Percentiles rank a stretch among this genome's conserved stretches.
These are phyloP conservation scores for Daldinia concentrica DNA, from an alignment of 495 filamentous ascomycete species.

Conservation along the genomic window DNA sequence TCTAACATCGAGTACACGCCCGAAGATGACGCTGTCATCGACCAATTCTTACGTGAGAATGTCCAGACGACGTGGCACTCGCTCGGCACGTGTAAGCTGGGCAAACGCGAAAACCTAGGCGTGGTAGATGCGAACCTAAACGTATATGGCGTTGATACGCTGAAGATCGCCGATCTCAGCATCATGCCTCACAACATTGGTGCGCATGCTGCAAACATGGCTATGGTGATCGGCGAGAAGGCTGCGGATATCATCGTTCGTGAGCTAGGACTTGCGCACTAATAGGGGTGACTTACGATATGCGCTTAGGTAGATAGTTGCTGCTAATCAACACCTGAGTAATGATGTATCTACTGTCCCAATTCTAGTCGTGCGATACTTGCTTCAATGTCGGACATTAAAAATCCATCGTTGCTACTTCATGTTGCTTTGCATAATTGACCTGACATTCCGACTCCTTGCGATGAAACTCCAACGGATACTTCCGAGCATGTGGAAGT, in stretches of 20 bases:
- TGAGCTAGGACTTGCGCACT: neutral
- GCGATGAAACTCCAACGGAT: no score
- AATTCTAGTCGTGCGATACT: no score
- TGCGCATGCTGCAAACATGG: neutral
- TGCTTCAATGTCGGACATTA: no score
- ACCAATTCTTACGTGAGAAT: constrained; percentile 53
- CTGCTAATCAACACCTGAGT: neutral
- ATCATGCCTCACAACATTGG: neutral
- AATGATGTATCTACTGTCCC: no score
- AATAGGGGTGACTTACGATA: neutral
- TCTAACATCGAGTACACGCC: neutral
- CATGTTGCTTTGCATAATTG: no score
- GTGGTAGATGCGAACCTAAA: neutral
- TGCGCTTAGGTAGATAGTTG: neutral
- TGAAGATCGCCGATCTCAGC: neutral
- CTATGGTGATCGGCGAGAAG: constrained; percentile 1
- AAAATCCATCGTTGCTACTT: no score
- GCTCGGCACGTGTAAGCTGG: constrained; percentile 59
- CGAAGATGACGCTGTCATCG: constrained; percentile 61
- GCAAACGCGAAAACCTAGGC: constrained; percentile 38
- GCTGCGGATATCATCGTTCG: neutral
- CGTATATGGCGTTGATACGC: neutral
- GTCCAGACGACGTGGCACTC: constrained; percentile 60
- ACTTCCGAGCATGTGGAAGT: no score
- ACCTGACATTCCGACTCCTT: no score